Conservation (phyloP, 306 rosid species). For the Sesbania bispinosa region DNA sequence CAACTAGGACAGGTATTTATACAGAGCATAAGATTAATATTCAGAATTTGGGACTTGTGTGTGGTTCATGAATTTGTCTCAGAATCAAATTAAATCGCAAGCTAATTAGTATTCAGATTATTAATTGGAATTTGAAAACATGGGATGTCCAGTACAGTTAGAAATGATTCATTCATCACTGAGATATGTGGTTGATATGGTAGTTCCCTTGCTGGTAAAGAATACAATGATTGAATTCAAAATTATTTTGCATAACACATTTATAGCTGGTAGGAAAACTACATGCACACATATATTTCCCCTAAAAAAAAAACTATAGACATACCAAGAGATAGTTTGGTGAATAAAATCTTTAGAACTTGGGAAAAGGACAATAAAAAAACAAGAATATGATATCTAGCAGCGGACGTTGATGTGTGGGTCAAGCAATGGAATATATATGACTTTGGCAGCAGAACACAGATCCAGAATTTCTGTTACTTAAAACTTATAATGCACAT, state of each 20-base stretch:
- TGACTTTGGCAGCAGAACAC: not conserved
- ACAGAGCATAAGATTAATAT: too few relatives aligned
- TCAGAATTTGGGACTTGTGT: too few relatives aligned
- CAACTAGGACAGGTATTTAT: too few relatives aligned
- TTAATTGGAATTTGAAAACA: too few relatives aligned
- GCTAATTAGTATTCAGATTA: too few relatives aligned
- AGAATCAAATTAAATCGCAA: too few relatives aligned
- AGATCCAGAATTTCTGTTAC: not conserved
- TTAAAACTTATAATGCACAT: not conserved
- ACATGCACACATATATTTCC: too few relatives aligned
- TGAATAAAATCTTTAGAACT: conserved; percentile 7
- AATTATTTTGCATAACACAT: not conserved
- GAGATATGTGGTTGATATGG: too few relatives aligned
- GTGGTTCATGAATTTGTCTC: too few relatives aligned
- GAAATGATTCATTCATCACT: too few relatives aligned
- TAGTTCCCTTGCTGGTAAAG: not conserved
- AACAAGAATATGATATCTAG: not conserved
- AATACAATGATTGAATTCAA: conserved; percentile 19
- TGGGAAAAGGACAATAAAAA: not conserved
- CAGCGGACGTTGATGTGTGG: not conserved
- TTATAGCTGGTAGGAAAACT: conserved; percentile 5
- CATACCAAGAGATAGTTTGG: not conserved
- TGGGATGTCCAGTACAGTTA: too few relatives aligned
- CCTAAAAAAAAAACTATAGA: not conserved
- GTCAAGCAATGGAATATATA: not conserved